Evolutionary conservation across 202 grass and related monocot species (phyloP), one percentile per base, ranked within the genome.

Genomic region (Zizania palustris): DNA sequence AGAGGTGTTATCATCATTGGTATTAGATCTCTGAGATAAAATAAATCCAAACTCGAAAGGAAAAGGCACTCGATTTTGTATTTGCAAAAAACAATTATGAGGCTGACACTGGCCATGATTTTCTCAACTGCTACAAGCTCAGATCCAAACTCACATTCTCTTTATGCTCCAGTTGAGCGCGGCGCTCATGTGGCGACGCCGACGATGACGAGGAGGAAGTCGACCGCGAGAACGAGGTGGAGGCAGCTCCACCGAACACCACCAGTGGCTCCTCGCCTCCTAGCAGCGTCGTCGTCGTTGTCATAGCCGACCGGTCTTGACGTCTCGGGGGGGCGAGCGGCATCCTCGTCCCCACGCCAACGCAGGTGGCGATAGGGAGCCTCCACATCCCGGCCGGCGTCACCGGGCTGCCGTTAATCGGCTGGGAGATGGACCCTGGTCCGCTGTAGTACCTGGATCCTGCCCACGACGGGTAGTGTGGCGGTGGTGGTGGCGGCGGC

Each of bases 61-160:
- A 51, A 56, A 60, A 34, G 51, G 38, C 73, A 57, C 35, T 63
- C 56, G 48, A 20, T 63, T 57, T 72, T 72, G 38, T 46, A n/a
- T 78, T 71, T 41, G 60, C 66, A 51, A 63, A n/a, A n/a, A 50
- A 59, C 55, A 76, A 73, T 79, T 65, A 67, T 73, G 45, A 19
- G 40, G 7, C 67, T 57, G 45, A 28, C 20, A 40, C 57, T 15
- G 65, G 9, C 42, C 58, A 55, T 60, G 41, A 51, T 85, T 85
- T 46, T n/a, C 62, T 62, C 57, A 45, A 63, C 63, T 65, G 70
- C 69, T 96, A 96, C 88, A 96, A 83, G 72, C 86, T 91, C 73
- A 96, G 87, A 86, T 96, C 93, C 72, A 96, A 75, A 78, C 90
- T 96, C 69, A 96, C 84, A 56, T 86, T 85, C 13, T 88, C 85